Evolutionary conservation across 208 protist species (phyloP).

Genomic region (Polymyxa betae): DNA sequence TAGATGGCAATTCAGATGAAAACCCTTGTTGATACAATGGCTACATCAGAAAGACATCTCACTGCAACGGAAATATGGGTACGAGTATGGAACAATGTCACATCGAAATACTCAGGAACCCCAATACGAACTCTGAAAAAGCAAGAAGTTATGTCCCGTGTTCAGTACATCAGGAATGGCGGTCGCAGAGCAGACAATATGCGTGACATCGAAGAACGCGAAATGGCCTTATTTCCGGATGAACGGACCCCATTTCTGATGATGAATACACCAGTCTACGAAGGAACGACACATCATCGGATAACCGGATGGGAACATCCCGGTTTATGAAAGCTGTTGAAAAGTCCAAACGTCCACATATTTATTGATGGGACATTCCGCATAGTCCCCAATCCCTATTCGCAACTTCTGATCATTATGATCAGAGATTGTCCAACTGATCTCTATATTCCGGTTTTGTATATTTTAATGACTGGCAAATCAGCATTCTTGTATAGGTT

Average conservation of each 20-base stretch:
- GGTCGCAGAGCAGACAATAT: neutral
- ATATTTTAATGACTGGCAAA: neutral
- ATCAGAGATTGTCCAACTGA: neutral
- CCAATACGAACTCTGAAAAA: neutral
- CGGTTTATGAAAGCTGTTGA: neutral
- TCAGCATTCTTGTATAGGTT: neutral
- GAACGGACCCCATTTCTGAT: neutral
- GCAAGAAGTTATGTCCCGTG: neutral
- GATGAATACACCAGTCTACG: neutral
- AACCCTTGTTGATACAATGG: neutral
- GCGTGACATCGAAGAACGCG: neutral
- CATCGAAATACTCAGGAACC: neutral
- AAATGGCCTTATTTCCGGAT: neutral
- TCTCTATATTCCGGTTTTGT: neutral
- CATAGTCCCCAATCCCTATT: neutral
- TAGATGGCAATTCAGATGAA: too few species aligned
- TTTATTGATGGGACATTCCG: neutral
- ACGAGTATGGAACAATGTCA: neutral
- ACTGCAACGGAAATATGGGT: neutral
- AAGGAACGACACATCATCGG: neutral
- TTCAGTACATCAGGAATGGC: neutral
- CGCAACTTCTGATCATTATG: neutral
- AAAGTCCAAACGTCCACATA: neutral
- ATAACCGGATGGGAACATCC: neutral
- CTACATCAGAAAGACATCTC: neutral